phyloP scores from a whole-genome alignment of 2,329 filamentous ascomycete species.

The Colletotrichum abscissum region DNA sequence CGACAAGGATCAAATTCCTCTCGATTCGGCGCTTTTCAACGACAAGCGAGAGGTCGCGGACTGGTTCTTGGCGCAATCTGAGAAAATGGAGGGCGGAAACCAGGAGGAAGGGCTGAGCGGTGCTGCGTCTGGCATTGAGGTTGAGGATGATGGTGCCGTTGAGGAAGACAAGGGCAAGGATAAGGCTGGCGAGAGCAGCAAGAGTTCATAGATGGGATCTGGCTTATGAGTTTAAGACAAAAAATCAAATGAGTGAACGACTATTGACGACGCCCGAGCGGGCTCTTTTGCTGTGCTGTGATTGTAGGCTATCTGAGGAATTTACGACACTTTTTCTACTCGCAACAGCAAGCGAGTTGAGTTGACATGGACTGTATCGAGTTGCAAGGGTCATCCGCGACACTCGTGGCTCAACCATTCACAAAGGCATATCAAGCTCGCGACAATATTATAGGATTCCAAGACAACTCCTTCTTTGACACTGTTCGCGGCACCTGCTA shows the following conservation, averaged over 20 bases:
- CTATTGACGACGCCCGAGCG: background rate
- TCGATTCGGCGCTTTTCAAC: conserved; percentile 79
- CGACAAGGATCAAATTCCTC: conserved; percentile 82
- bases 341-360: background rate
- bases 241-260: conserved; percentile 23
- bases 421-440: background rate
- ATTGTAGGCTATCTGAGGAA: background rate
- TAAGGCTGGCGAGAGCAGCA: background rate
- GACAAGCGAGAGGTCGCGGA: conserved; percentile 74
- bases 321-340: background rate
- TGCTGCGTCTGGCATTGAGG: conserved; percentile 50
- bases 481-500: too few species aligned
- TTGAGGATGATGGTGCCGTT: conserved; percentile 47
- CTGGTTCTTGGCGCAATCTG: conserved; percentile 65
- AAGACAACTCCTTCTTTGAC: background rate
- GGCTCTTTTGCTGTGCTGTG: background rate
- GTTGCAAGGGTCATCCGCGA: background rate
- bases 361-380: background rate
- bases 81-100: conserved; percentile 60
- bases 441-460: background rate
- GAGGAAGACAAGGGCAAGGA: conserved; percentile 37
- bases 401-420: background rate
- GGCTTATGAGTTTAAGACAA: background rate
- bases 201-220: conserved; percentile 7
- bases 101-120: conserved; percentile 53